Percentiles rank a stretch among this genome's conserved stretches.
Conservation (phyloP, 371 early-diverging fungal genomes). For the Umbelopsis sp. region DNA sequence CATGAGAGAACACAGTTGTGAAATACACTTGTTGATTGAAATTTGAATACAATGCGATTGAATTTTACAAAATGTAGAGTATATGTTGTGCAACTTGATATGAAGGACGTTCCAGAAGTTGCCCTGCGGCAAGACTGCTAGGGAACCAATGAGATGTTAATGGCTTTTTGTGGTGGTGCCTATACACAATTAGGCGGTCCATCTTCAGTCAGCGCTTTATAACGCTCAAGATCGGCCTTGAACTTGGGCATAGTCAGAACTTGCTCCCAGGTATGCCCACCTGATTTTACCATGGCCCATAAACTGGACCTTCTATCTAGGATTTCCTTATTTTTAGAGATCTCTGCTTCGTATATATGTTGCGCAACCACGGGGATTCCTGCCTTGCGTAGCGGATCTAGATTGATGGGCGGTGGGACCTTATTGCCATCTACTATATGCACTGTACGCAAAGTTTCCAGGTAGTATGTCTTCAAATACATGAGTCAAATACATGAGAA, state of each 20-base stretch:
- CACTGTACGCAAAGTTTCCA: neutral
- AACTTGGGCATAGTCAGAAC: slow-evolving; percentile 9
- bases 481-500: too few species aligned
- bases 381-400: neutral
- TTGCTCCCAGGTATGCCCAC: slow-evolving; percentile 8
- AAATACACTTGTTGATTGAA: neutral
- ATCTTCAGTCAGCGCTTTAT: neutral
- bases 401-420: slow-evolving; percentile 1
- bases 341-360: slow-evolving; percentile 3
- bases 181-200: neutral
- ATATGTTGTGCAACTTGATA: neutral
- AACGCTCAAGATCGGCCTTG: neutral
- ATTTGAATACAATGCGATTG: neutral
- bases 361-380: slow-evolving; percentile 1
- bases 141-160: too few species aligned
- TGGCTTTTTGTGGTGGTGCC: too few species aligned
- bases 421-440: neutral
- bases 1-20: slow-evolving; percentile 15
- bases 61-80: neutral
- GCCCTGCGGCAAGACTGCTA: too few species aligned
- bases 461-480: neutral
- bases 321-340: neutral
- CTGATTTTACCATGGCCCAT: neutral
- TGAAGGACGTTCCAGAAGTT: too few species aligned
- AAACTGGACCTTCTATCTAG: neutral